Evolutionary conservation across 345 rosid genomes (phyloP).

Genomic region (Ailanthus altissimus): DNA sequence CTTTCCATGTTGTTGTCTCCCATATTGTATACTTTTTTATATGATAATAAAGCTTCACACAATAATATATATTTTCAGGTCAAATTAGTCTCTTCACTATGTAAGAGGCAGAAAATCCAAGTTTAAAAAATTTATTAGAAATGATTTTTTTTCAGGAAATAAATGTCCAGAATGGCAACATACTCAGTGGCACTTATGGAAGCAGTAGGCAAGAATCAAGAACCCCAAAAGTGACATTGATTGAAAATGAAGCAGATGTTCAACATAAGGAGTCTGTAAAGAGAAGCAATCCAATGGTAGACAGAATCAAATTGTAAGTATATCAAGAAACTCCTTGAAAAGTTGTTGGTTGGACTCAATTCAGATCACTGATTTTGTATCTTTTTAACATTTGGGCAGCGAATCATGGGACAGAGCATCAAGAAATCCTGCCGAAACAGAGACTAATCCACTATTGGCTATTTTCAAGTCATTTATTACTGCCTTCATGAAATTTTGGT

Average conservation of each 20-base stretch:
- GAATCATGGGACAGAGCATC: constrained; percentile 69
- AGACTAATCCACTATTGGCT: constrained; percentile 53
- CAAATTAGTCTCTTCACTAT: not conserved
- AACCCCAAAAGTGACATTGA: constrained; percentile 24
- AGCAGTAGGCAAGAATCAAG: constrained; percentile 18
- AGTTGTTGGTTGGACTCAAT: not conserved
- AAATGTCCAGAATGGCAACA: constrained; percentile 26
- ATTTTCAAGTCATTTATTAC: constrained; percentile 53
- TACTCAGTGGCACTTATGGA: constrained; percentile 15
- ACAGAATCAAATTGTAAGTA: constrained; percentile 81
- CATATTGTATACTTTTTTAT: not conserved
- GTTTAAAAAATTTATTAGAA: not conserved
- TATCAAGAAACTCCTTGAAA: not conserved
- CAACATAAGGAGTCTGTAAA: constrained; percentile 29
- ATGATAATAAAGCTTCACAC: not conserved
- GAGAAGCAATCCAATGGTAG: constrained; percentile 48
- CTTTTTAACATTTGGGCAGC: constrained; percentile 42
- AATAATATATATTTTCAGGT: not conserved
- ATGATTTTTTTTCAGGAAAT: constrained; percentile 40
- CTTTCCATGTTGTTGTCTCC: not conserved
- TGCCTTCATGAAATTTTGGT: constrained; percentile 78
- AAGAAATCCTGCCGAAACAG: constrained; percentile 27
- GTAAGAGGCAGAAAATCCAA: not conserved
- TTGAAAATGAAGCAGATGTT: constrained; percentile 31
- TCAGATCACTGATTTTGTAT: not conserved